Evolutionary conservation across 495 filamentous ascomycete genomes (phyloP), one percentile per base, ranked within the genome.

Genomic region (Penicillium fimorum): DNA sequence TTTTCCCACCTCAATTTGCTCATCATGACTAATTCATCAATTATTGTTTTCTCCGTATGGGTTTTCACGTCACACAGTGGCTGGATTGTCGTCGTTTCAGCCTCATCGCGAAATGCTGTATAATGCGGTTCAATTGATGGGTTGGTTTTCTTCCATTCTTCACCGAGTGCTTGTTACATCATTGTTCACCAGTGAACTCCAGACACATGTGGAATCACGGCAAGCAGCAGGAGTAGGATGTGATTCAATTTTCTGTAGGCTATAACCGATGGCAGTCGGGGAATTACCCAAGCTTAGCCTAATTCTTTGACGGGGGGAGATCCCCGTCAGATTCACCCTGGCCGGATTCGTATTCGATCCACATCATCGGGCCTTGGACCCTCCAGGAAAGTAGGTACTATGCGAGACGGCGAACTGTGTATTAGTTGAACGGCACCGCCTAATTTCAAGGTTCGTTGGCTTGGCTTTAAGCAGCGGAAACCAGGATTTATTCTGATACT

Each of bases 291-390:
- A 17, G 32, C 15, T 29, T 33, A 62, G 51, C 47, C 48, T 45
- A 45, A 18, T 6, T 5, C 22, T 17, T 29, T 24, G 25, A 11
- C 24, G 20, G 47, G n/a, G n/a, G 29, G 47, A 51, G 17, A 9
- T 17, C 47, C 38, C 20, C 18, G 53, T 56, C 57, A 48, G 50
- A 22, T 47, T 47, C 37, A 67, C 55, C 42, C 30, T 52, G 38
- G 43, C 42, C 56, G 50, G 56, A 50, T 47, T 53, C 58, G 56
- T 41, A 41, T 50, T 63, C 45, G 60, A 64, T 63, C 63, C 65
- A 66, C 63, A 45, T 50, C 54, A 48, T 58, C 63, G 65, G 65
- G 65, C 65, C 55, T 59, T 65, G 59, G 62, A 61, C 62, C 55
- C 57, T 50, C 30, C 45, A 55, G 50, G 53, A 58, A 43, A 62